A percentile compares a stretch with the other conserved stretches of the same genome.
These are phyloP conservation scores for Bryoglossum gracile DNA, from an alignment of 495 filamentous ascomycete species.

Conservation along the genomic window DNA sequence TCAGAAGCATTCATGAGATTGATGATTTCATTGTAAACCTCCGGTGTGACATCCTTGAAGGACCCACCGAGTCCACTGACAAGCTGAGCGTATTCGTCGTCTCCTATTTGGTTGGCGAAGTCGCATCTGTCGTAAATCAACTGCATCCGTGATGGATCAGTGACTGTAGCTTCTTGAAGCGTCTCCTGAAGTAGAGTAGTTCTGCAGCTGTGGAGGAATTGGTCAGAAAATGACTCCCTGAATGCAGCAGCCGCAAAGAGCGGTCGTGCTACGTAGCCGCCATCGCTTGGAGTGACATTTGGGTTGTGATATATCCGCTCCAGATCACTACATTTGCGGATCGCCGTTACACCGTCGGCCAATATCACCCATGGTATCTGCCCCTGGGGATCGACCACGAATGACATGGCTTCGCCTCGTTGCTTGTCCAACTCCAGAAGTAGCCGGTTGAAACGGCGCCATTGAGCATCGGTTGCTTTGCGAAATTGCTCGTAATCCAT, in stretches of 20 bases:
- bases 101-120: constrained; percentile 64
- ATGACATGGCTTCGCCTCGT: constrained; percentile 66
- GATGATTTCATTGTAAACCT: constrained; percentile 42
- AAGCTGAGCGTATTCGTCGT: constrained; percentile 54
- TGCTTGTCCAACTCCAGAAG: constrained; percentile 79
- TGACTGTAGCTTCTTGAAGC: constrained; percentile 57
- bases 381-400: constrained; percentile 61
- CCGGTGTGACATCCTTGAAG: constrained; percentile 46
- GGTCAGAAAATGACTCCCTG: constrained; percentile 49
- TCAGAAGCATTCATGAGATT: constrained; percentile 31
- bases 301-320: constrained; percentile 62
- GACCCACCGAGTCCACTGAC: constrained; percentile 49
- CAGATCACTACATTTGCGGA: constrained; percentile 70
- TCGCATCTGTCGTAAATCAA: constrained; percentile 63
- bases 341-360: constrained; percentile 66
- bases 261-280: constrained; percentile 11
- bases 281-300: background rate
- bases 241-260: constrained; percentile 20
- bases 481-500: constrained; percentile 68
- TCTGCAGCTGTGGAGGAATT: constrained; percentile 51
- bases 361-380: constrained; percentile 77
- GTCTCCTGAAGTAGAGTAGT: constrained; percentile 58
- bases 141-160: constrained; percentile 62
- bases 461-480: constrained; percentile 67
- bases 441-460: constrained; percentile 82